Percentiles rank a stretch among this genome's conserved stretches.
Evolutionary conservation across 768 basidiomycete species (phyloP).

Genomic region (Naematelia aurantialba): DNA sequence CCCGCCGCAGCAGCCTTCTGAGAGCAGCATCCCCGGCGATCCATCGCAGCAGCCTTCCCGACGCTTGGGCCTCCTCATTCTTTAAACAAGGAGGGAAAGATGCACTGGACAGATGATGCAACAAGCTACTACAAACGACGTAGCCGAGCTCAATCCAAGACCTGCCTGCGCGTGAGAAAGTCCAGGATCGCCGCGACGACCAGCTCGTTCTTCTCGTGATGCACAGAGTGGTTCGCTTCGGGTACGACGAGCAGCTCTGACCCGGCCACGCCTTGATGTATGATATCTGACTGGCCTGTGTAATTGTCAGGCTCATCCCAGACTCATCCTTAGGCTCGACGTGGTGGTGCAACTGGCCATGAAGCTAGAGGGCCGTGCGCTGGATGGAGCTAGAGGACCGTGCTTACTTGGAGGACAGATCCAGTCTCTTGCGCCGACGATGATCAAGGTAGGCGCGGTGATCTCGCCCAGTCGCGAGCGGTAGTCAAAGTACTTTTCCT

Average conservation of each 20-base stretch:
- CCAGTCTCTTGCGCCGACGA: slow-evolving; percentile 27
- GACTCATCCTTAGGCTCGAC: too few species aligned
- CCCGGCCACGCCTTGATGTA: slow-evolving; percentile 12
- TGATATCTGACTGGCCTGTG: slow-evolving; percentile 26
- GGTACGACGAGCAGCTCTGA: slow-evolving; percentile 19
- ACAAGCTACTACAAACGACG: too few species aligned
- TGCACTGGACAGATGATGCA: too few species aligned
- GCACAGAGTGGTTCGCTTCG: slow-evolving; percentile 26
- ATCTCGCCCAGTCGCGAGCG: slow-evolving; percentile 16
- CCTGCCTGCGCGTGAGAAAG: slow-evolving; percentile 5
- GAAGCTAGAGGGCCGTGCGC: too few species aligned
- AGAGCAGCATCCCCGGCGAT: too few species aligned
- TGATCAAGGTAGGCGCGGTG: slow-evolving; percentile 17
- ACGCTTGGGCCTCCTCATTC: too few species aligned
- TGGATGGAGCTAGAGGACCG: neutral
- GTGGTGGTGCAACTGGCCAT: neutral
- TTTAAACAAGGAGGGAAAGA: too few species aligned
- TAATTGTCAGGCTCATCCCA: neutral
- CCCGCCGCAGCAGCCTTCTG: too few species aligned
- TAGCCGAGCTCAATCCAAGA: too few species aligned
- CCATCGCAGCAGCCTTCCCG: too few species aligned
- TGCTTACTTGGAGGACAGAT: slow-evolving; percentile 25
- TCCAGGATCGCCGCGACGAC: slow-evolving; percentile 18
- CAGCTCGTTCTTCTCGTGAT: slow-evolving; percentile 24
- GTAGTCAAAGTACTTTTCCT: slow-evolving; percentile 29